phyloP scores from a whole-genome alignment of 495 filamentous ascomycete genomes.

The Penicillium subrubescens region DNA sequence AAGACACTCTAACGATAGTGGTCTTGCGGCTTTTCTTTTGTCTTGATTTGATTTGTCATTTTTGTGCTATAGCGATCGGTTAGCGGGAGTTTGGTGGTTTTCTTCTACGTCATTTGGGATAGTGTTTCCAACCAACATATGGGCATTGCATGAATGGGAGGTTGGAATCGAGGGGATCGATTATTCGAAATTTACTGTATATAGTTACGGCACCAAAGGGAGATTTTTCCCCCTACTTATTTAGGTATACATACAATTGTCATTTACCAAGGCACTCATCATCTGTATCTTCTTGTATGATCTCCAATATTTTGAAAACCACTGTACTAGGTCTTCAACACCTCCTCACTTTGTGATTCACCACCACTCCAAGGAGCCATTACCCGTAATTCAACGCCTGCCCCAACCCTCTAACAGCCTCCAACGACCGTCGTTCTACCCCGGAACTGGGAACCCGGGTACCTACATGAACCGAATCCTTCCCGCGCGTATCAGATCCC shows the following conservation, averaged over 20 bases:
- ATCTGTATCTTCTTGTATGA: not conserved
- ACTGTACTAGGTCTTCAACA: not conserved
- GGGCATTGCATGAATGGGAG: not conserved
- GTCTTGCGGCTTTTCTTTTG: not conserved
- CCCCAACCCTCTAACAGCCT: not conserved
- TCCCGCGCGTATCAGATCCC: not conserved
- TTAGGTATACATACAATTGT: not conserved
- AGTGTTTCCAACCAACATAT: too few relatives aligned
- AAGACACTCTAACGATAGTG: not conserved
- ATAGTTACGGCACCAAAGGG: not conserved
- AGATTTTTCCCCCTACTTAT: not conserved
- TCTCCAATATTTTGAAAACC: not conserved
- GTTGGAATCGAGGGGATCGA: not conserved
- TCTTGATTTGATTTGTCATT: not conserved
- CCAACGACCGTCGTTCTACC: not conserved
- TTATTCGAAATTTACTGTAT: not conserved
- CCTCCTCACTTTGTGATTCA: not conserved
- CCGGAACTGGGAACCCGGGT: not conserved
- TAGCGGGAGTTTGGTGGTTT: slow-evolving; percentile 8
- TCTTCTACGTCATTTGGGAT: not conserved
- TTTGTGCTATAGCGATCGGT: not conserved
- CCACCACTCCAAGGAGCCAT: not conserved
- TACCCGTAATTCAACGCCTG: not conserved
- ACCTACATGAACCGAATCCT: not conserved
- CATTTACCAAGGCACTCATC: not conserved